Percentiles rank a stretch among this genome's conserved stretches.
Conservation (phyloP, 2,329 filamentous ascomycete genomes). For the Alternaria dauci region DNA sequence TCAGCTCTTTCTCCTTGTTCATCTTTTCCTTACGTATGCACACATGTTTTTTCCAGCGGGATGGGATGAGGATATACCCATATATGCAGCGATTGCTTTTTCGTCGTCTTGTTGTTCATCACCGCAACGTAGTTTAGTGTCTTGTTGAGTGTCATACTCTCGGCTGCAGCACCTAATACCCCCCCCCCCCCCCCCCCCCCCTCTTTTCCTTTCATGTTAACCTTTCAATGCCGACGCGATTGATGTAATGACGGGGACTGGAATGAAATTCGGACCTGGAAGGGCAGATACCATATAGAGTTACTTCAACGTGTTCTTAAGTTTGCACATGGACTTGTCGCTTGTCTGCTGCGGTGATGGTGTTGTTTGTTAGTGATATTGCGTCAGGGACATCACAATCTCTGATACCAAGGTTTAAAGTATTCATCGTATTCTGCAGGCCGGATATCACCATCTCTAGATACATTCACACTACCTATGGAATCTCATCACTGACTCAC, state of each 20-base stretch:
- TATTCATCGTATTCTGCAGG: background rate
- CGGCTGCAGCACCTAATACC: constrained; percentile 15
- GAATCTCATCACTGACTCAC: background rate
- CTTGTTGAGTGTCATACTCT: constrained; percentile 5
- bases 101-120: background rate
- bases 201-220: background rate
- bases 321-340: background rate
- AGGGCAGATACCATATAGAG: constrained; percentile 17
- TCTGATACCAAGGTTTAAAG: background rate
- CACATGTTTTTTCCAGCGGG: constrained; percentile 21
- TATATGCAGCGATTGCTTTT: constrained; percentile 23
- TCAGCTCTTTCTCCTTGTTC: background rate
- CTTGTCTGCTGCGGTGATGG: background rate
- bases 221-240: constrained; percentile 13
- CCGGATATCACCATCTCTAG: background rate
- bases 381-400: background rate
- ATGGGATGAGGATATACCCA: constrained; percentile 34
- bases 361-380: background rate
- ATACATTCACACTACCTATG: background rate
- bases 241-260: constrained; percentile 16
- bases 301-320: constrained; percentile 1
- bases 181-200: too few relatives aligned
- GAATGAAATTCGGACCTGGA: background rate
- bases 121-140: constrained; percentile 8
- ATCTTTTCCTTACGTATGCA: constrained; percentile 31